A percentile compares a stretch with the other conserved stretches of the same genome.
phyloP scores from a whole-genome alignment of 1,284 basidiomycete genomes.

The Heliocybe sulcata region DNA sequence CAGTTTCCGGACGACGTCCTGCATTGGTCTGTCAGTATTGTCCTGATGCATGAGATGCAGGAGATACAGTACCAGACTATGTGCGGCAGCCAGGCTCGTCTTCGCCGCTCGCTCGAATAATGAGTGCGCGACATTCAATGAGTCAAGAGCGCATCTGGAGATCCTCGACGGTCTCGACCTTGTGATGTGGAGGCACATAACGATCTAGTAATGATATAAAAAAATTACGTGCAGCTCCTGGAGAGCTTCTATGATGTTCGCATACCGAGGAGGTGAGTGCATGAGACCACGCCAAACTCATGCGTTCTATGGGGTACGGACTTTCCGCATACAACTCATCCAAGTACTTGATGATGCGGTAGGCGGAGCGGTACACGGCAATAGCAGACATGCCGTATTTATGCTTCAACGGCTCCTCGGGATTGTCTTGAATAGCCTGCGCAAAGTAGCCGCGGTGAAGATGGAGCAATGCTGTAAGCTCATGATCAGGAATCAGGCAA shows the following conservation, averaged over 20 bases:
- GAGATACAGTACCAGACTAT: conserved; percentile 33
- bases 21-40: conserved; percentile 2
- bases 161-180: conserved; percentile 51
- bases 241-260: conserved; percentile 8
- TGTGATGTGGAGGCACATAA: conserved; percentile 59
- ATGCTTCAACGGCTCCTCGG: conserved; percentile 49
- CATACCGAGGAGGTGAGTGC: conserved; percentile 54
- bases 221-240: background rate
- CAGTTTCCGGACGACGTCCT: conserved; percentile 46
- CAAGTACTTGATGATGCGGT: conserved; percentile 48
- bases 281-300: conserved; percentile 52
- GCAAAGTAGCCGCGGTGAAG: conserved; percentile 64
- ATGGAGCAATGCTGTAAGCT: conserved; percentile 46
- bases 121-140: conserved; percentile 41
- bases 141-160: conserved; percentile 44
- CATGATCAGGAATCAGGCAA: background rate
- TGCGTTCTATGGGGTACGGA: conserved; percentile 34
- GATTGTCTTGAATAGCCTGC: conserved; percentile 53
- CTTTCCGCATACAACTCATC: conserved; percentile 30
- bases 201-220: conserved; percentile 35
- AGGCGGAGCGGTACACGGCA: conserved; percentile 63
- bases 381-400: conserved; percentile 61
- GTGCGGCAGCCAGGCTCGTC: conserved; percentile 38
- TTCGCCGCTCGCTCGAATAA: conserved; percentile 46
- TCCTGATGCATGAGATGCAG: conserved; percentile 3